A percentile compares a stretch with the other conserved stretches of the same genome.
phyloP scores from a whole-genome alignment of 225 moss, liverwort and hornwort species.

The Antitrichia curtipendula region DNA sequence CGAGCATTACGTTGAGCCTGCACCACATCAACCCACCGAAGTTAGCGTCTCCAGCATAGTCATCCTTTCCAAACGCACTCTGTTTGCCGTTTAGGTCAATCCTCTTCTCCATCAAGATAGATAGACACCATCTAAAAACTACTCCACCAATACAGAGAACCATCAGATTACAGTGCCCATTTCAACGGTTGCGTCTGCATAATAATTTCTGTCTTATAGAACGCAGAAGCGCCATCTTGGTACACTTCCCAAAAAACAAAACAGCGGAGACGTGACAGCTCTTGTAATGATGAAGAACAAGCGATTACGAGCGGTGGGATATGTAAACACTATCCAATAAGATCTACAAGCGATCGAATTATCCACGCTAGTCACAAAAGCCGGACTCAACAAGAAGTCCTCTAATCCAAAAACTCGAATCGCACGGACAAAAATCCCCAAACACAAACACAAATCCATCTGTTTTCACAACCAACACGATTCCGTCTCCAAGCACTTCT shows the following conservation, averaged over 20 bases:
- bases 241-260: not conserved
- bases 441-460: not conserved
- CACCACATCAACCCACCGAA: not conserved
- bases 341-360: not conserved
- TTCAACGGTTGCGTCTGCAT: not conserved
- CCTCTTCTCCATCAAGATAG: not conserved
- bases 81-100: not conserved
- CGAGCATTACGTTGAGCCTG: constrained; percentile 56
- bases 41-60: not conserved
- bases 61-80: not conserved
- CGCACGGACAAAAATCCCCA: not conserved
- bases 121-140: not conserved
- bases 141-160: not conserved
- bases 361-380: not conserved
- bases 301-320: not conserved
- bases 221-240: not conserved
- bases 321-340: not conserved
- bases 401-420: not conserved
- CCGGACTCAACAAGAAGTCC: not conserved
- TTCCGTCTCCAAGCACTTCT: not conserved
- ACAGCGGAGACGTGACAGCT: not conserved
- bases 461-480: too few species aligned
- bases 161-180: not conserved
- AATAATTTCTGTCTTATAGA: not conserved
- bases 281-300: not conserved